Base-by-base conservation (phyloP, 2,329 filamentous ascomycete species). In the Chaetomium olivaceum region DNA sequence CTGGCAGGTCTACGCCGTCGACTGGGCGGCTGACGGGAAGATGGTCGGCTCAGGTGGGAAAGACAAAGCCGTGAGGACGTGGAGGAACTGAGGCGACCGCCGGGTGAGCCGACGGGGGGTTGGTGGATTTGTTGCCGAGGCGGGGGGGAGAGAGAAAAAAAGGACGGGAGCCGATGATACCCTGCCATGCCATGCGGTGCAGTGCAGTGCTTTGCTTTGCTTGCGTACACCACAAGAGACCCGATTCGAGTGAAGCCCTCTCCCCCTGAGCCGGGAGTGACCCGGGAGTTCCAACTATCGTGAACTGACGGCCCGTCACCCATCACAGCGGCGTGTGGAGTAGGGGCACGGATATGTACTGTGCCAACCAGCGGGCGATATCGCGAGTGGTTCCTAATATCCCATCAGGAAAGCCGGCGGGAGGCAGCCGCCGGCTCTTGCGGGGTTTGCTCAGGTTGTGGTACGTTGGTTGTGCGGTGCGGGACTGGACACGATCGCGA, bases 11-110 rank as follows among this genome's bases (percentile, higher is more conserved):
- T 97, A 93, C 77, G 92, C 93, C 0, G 89, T 97, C 14, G 94
- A 98, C 76, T 98, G 94, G 95, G 93, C 91, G 71, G 90, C 92
- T 0, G 93, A 97, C 76, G 95, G 95, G 9, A 86, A 92, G 71
- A 89, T 89, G 72, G 93, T 98, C 19, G 93, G 89, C 21, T 97
- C 93, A 76, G 95, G 93, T 62, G 95, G 95, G 11, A 94, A 94
- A 76, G 95, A 99, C 77, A 97, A 96, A 77, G 87, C 87, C 2
- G 86, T 90, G 23, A 81, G 87, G 70, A 77, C 89, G 51, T 91
- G 88, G 88, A 82, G 85, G 71, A 87, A 89, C 75, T 90, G 55
- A 67, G 23, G 29, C 8, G 52, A 29, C 27, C 27, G 79, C 74
- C 58, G 27, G 57, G 9, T 7, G 16, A 43, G 39, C n/a, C 39